These are phyloP conservation scores for Rosellinia necatrix DNA, from an alignment of 2,329 filamentous ascomycete species.

Conservation along the genomic window DNA sequence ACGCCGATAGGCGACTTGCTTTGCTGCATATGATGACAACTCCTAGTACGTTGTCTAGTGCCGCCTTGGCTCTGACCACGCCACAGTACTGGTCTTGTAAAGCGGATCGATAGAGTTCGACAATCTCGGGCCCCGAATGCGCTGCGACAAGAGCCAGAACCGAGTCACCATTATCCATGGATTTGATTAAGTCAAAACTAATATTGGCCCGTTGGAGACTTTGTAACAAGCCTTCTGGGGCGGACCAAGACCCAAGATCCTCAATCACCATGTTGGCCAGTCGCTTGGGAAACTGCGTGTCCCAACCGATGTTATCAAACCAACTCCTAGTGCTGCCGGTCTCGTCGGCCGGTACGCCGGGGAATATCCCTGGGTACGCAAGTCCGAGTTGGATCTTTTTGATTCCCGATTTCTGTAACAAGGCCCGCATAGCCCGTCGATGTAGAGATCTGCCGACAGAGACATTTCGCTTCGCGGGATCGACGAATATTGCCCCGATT, in stretches of 20 bases:
- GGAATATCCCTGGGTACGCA: conserved; percentile 81
- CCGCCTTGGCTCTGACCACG: conserved; percentile 79
- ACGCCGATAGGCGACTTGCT: conserved; percentile 68
- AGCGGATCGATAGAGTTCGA: conserved; percentile 79
- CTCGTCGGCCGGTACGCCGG: conserved; percentile 73
- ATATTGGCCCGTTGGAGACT: conserved; percentile 74
- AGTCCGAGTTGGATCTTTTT: conserved; percentile 82
- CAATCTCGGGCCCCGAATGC: conserved; percentile 75
- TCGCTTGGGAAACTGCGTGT: conserved; percentile 63
- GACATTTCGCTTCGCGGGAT: conserved; percentile 81
- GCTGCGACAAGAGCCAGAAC: conserved; percentile 77
- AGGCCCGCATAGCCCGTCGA: conserved; percentile 76
- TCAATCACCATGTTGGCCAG: conserved; percentile 72
- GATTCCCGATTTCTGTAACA: conserved; percentile 71
- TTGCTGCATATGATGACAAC: conserved; percentile 80
- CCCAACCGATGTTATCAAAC: conserved; percentile 93
- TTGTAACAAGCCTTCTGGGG: conserved; percentile 76
- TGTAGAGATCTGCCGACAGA: conserved; percentile 91
- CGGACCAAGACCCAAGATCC: conserved; percentile 73
- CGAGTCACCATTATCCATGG: conserved; percentile 73
- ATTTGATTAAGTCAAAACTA: conserved; percentile 83
- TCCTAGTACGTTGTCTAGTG: conserved; percentile 71
- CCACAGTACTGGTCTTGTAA: conserved; percentile 75
- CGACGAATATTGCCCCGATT: conserved; percentile 86
- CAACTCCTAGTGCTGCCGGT: conserved; percentile 65